Evolutionary conservation across 2,329 filamentous ascomycete genomes (phyloP).

Genomic region (Ophiostoma pallidulum): DNA sequence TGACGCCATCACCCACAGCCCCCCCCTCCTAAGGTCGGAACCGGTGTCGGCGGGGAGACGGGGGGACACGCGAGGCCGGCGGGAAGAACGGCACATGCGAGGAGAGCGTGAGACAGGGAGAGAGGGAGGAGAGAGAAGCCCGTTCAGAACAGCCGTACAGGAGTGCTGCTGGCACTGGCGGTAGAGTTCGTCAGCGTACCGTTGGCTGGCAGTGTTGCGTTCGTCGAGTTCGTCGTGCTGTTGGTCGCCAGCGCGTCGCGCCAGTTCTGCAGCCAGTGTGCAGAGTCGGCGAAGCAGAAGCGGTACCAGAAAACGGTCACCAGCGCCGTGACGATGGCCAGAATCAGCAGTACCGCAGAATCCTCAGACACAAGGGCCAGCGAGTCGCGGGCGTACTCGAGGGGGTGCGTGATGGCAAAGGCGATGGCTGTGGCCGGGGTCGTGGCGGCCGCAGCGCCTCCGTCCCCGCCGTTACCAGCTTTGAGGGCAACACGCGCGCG

Average conservation of each 20-base stretch:
- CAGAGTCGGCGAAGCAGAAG: constrained; percentile 2
- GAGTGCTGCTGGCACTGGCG: background rate
- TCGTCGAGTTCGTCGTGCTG: background rate
- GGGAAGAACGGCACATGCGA: too few species aligned
- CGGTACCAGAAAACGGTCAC: constrained; percentile 3
- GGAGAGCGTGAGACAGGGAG: too few species aligned
- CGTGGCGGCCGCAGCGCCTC: too few species aligned
- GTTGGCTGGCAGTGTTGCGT: background rate
- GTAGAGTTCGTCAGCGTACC: background rate
- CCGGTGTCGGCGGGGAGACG: background rate
- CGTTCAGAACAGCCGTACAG: background rate
- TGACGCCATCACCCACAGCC: background rate
- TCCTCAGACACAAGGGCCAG: too few species aligned
- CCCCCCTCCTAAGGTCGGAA: background rate
- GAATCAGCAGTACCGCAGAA: background rate
- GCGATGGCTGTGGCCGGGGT: too few species aligned
- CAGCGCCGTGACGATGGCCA: background rate
- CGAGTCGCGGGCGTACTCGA: background rate
- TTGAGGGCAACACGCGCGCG: background rate
- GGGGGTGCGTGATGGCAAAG: too few species aligned
- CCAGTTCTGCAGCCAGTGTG: constrained; percentile 10
- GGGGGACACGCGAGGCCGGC: background rate
- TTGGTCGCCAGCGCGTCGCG: constrained; percentile 3
- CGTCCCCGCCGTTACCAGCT: too few species aligned
- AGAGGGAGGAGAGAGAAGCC: too few species aligned